Conservation (phyloP, 1,284 basidiomycete genomes). For the Leccinum pachyderme region DNA sequence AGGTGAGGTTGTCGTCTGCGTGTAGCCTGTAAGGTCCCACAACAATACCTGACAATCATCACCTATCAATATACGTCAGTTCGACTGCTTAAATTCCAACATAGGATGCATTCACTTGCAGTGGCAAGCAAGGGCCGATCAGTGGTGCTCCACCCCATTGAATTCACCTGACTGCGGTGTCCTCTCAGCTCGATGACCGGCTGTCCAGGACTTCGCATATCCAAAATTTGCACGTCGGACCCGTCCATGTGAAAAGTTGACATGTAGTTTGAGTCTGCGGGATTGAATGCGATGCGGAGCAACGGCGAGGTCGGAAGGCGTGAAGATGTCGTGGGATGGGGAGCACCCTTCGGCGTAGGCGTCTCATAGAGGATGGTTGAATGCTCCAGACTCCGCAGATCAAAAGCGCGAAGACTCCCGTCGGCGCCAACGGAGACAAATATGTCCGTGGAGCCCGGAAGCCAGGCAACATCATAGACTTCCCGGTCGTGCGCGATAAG, state of each 20-base stretch:
- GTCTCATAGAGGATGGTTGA: conserved; percentile 99
- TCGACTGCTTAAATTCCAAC: neutral
- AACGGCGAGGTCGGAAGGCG: conserved; percentile 79
- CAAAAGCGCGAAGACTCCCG: conserved; percentile 94
- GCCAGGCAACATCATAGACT: conserved; percentile 97
- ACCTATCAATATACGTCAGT: conserved; percentile 44
- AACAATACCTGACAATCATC: conserved; percentile 90
- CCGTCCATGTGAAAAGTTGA: conserved; percentile 94
- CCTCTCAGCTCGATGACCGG: conserved; percentile 88
- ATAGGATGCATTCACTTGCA: conserved; percentile 54
- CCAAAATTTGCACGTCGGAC: conserved; percentile 82
- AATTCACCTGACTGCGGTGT: conserved; percentile 76
- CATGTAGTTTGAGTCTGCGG: conserved; percentile 85
- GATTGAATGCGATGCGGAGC: conserved; percentile 84
- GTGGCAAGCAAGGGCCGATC: conserved; percentile 83
- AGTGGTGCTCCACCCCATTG: conserved; percentile 83
- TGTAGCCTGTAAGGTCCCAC: conserved; percentile 78
- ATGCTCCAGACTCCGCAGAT: conserved; percentile 93
- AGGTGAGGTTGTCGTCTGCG: conserved; percentile 59
- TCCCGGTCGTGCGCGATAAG: conserved; percentile 98
- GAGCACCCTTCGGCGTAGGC: conserved; percentile 68
- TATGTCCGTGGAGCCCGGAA: conserved; percentile 96
- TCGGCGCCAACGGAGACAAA: conserved; percentile 99
- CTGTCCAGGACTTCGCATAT: conserved; percentile 91
- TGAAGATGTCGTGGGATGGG: conserved; percentile 55